Conservation (phyloP, 176 grass and related monocot species). For the Phyllostachys edulis region DNA sequence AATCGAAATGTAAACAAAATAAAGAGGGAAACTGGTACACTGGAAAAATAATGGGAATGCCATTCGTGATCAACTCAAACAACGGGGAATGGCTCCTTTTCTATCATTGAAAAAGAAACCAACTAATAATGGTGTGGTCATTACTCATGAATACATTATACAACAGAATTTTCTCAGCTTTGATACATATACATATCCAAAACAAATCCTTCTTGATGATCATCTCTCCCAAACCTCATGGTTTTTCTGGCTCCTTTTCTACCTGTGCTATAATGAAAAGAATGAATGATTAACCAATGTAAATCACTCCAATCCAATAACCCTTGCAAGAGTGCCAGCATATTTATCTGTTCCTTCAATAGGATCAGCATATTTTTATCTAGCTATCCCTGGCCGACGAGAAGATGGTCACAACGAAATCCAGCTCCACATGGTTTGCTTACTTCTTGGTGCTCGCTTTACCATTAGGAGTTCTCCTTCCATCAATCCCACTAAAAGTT, state of each 20-base stretch:
- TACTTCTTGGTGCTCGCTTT: slow-evolving; percentile 45
- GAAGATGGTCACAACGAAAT: slow-evolving; percentile 3
- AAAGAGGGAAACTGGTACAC: neutral
- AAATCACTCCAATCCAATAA: neutral
- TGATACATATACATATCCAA: neutral
- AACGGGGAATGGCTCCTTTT: too few relatives aligned
- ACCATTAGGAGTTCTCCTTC: slow-evolving; percentile 40
- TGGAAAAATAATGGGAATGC: neutral
- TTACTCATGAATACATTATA: slow-evolving; percentile 16
- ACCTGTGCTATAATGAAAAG: slow-evolving; percentile 6
- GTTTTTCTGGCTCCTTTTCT: neutral
- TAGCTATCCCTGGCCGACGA: slow-evolving; percentile 10
- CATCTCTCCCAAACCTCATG: neutral
- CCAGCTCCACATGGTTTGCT: neutral
- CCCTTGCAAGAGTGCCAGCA: neutral
- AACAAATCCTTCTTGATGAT: neutral
- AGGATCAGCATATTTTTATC: slow-evolving; percentile 20
- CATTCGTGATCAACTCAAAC: neutral
- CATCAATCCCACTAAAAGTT: slow-evolving; percentile 14
- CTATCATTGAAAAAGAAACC: too few relatives aligned
- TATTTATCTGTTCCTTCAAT: neutral
- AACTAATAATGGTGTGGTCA: neutral
- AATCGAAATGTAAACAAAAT: neutral
- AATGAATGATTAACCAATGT: slow-evolving; percentile 3
- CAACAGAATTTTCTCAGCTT: slow-evolving; percentile 1